Base-by-base conservation (phyloP, 768 basidiomycete genomes). In the Leccinum imitatum region DNA sequence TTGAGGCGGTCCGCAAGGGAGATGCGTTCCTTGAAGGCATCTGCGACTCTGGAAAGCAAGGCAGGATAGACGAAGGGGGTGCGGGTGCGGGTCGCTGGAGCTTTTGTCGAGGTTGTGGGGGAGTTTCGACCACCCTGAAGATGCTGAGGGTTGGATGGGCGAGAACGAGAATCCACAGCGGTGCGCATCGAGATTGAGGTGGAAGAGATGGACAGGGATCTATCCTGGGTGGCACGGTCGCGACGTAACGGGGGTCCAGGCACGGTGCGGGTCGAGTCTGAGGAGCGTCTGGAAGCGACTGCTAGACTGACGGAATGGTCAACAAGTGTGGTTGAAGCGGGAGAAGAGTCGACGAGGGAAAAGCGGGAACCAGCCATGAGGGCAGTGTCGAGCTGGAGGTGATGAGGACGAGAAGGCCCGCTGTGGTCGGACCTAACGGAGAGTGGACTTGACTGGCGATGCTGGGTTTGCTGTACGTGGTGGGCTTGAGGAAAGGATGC, bases 11-110 rank as follows among this genome's bases (percentile, higher is more conserved):
- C 95, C 10, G 84, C 70, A 50, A 93, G 77, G 13, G 78, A 67
- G 67, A 98, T 86, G 50, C 93, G 88, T 60, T 90, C 84, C 53
- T 87, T 88, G 78, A 99, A 97, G 4, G 93, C 93, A 63, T 93
- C 91, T 2, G 95, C 95, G 11, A 99, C 95, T 59, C 90, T 89
- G 21, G 95, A 98, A 7, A 98, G 83, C 23, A 98, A 80, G 2
- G 97, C 97, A n/a, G 97, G 95, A 77, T 98, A 97, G 55, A 98
- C 88, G 47, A 89, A 80, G 27, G 92, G 91, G 37, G 86, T 80
- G 67, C 87, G 85, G 27, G 51, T 30, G 47, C 80, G 82, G 25
- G 79, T 69, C 47, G 70, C 60, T 50, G 65, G 75, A 58, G 70
- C 71, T 67, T 72, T 78, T 65, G 76, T 69, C 54, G 75, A 67